Evolutionary conservation across 352 stramenopile genomes (phyloP), one percentile per base, ranked within the genome.

Genomic region (Globisporangium spiculum): DNA sequence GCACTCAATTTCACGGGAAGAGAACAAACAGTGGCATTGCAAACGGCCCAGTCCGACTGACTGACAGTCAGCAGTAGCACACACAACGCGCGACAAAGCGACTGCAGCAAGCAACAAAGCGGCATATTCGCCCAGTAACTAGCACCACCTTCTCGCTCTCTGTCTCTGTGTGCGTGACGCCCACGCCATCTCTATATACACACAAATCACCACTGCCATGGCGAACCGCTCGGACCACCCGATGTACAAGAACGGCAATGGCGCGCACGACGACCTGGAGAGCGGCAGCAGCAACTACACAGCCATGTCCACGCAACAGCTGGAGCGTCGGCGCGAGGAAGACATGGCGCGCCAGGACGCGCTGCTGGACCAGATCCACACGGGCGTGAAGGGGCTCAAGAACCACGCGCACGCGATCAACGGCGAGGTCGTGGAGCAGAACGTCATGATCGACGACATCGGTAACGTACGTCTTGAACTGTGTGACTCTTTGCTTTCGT

Each of bases 351-450:
- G 79, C 4, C 88, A 95, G 73, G 88, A 95, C 65, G 82, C 76
- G 24, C 60, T 88, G 70, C 78, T 95, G 30, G 87, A 95, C 70
- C 73, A 93, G 63, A 90, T 95, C 62, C 81, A 92, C 72, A 77
- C 74, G 60, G 87, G 87, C 61, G 87, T 93, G 30, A 83, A 87
- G 69, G 81, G 83, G 1, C 79, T 95, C 6, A 92, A 92, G 83
- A 88, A 90, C 75, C 84, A 95, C 54, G 87, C 87, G 50, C 79
- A 91, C 24, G 87, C 85, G 27, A 95, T 95, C 67, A 93, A 95
- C 63, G 83, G 80, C 67, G 87, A 95, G 75, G 87, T 95, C 16
- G 73, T 93, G 41, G 82, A 90, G 69, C 87, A 95, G 68, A 95
- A 91, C 68, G 71, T 77, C 70, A 87, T 93, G 74, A 90, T 95